phyloP scores from a whole-genome alignment of 2,329 filamentous ascomycete species.

The Aureobasidium zeae region DNA sequence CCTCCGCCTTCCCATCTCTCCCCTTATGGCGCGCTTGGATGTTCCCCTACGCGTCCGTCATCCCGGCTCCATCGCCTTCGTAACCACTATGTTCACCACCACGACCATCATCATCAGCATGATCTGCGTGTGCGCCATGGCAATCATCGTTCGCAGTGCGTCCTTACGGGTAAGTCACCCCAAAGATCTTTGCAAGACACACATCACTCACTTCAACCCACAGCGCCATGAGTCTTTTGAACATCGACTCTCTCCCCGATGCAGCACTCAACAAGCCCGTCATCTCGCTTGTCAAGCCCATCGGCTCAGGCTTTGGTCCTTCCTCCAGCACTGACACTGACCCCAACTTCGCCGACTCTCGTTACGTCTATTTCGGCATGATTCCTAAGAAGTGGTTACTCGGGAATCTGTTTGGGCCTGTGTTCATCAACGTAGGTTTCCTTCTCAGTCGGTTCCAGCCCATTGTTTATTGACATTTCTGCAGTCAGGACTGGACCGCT shows the following conservation, averaged over 20 bases:
- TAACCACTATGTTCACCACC: no score
- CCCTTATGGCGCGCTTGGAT: no score
- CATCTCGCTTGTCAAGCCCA: no score
- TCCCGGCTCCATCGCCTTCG: no score
- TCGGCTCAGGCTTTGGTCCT: not conserved
- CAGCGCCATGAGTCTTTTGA: not conserved
- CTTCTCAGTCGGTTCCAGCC: not conserved
- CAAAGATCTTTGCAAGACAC: no score
- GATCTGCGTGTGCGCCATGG: no score
- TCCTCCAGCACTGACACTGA: conserved; percentile 11
- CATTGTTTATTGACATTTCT: not conserved
- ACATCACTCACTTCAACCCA: not conserved
- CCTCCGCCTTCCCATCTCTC: no score
- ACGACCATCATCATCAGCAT: no score
- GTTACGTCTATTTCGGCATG: conserved; percentile 1
- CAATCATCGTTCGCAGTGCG: no score
- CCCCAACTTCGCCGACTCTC: not conserved
- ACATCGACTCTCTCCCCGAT: conserved; percentile 2
- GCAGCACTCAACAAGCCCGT: not conserved
- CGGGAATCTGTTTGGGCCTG: not conserved
- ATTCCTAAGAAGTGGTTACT: conserved; percentile 6
- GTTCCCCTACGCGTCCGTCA: no score
- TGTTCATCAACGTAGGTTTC: not conserved
- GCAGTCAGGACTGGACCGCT: not conserved
- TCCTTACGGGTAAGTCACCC: no score